phyloP scores from a whole-genome alignment of 2,329 filamentous ascomycete species.

The Apiospora rasikravindrae region DNA sequence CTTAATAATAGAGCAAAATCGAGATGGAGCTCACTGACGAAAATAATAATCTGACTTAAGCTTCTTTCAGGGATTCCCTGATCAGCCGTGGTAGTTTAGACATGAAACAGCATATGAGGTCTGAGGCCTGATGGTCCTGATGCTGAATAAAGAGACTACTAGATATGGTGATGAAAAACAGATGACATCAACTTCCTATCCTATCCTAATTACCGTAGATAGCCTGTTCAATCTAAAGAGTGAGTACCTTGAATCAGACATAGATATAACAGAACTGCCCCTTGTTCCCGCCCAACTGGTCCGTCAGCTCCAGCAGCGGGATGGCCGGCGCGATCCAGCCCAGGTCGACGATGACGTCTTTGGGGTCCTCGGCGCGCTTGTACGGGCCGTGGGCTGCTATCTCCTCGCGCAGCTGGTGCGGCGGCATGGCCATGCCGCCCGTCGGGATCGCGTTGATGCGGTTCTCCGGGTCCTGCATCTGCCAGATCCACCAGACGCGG shows the following conservation, averaged over 20 bases:
- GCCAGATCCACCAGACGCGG: constrained; percentile 49
- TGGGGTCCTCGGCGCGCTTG: constrained; percentile 8
- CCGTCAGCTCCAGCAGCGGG: not conserved
- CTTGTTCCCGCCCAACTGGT: not conserved
- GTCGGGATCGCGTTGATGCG: constrained; percentile 11
- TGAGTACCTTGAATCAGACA: no score
- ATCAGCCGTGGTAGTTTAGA: no score
- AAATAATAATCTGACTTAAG: no score
- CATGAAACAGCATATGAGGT: no score
- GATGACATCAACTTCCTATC: not conserved
- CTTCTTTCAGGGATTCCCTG: no score
- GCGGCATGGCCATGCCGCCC: constrained; percentile 14
- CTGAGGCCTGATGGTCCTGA: no score
- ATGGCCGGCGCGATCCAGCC: constrained; percentile 12
- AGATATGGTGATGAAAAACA: no score
- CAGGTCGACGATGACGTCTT: constrained; percentile 8
- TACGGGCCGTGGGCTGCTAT: not conserved
- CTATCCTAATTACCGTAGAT: no score
- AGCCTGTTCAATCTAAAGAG: not conserved
- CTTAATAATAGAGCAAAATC: no score
- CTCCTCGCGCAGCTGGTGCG: not conserved
- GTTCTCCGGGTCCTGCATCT: constrained; percentile 40
- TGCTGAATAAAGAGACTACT: no score
- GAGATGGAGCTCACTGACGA: no score
- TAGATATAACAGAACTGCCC: constrained; percentile 18